Evolutionary conservation across 208 protist species (phyloP).

Genomic region (Wallacemonas sp.): DNA sequence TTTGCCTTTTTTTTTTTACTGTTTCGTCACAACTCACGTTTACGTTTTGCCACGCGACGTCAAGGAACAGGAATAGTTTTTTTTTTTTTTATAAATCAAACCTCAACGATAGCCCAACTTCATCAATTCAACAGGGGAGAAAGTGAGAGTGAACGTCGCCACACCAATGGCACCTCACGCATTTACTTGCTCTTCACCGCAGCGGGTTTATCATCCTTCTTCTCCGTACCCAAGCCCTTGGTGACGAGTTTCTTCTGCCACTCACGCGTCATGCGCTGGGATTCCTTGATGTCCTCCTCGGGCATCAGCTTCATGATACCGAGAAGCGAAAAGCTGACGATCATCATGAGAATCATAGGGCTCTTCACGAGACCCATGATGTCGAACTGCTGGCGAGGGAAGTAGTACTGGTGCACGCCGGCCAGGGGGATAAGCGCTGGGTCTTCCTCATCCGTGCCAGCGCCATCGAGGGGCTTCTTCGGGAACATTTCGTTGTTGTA

Average conservation of each 20-base stretch:
- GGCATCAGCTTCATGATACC: constrained; percentile 77
- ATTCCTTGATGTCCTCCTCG: constrained; percentile 77
- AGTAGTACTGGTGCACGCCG: constrained; percentile 61
- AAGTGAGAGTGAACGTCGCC: neutral
- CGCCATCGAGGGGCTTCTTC: constrained; percentile 60
- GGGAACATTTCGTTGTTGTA: constrained; percentile 64
- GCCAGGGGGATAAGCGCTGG: constrained; percentile 61
- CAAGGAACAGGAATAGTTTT: too few species aligned
- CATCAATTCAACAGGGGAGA: too few species aligned
- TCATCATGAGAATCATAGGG: constrained; percentile 84
- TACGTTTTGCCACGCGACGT: too few species aligned
- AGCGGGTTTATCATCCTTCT: constrained; percentile 15
- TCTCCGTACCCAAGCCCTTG: constrained; percentile 16
- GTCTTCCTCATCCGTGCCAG: constrained; percentile 63
- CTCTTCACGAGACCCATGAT: constrained; percentile 64
- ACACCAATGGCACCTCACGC: neutral
- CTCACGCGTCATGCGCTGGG: constrained; percentile 58
- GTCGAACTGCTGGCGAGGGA: constrained; percentile 77
- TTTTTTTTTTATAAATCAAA: too few species aligned
- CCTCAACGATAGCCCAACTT: too few species aligned
- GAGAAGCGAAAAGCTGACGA: constrained; percentile 58
- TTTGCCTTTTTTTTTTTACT: too few species aligned
- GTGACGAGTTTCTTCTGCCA: constrained; percentile 56
- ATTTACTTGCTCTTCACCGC: constrained; percentile 11
- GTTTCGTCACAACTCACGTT: too few species aligned